Conservation (phyloP, 768 basidiomycete species). For the Cystoderma amianthinum region DNA sequence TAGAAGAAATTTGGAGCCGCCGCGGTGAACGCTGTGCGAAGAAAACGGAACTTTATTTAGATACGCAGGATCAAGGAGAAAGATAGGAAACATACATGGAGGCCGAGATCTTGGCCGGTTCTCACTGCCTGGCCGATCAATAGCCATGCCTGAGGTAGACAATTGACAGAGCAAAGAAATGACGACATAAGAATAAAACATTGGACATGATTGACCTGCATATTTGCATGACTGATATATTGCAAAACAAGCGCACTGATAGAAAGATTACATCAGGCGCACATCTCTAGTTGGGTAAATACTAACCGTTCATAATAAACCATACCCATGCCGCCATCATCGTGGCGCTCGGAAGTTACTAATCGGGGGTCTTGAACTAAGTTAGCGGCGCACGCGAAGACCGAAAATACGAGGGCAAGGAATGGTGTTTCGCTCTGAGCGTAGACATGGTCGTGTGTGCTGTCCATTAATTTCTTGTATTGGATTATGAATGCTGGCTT, state of each 20-base stretch:
- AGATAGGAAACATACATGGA: slow-evolving; percentile 60
- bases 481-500: slow-evolving; percentile 75
- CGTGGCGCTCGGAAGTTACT: slow-evolving; percentile 43
- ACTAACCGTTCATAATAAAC: slow-evolving; percentile 78
- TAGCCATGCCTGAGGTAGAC: slow-evolving; percentile 92
- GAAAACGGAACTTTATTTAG: neutral
- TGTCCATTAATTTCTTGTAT: slow-evolving; percentile 73
- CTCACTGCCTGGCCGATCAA: slow-evolving; percentile 87
- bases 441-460: slow-evolving; percentile 41
- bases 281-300: slow-evolving; percentile 6
- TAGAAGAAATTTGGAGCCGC: slow-evolving; percentile 56
- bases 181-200: slow-evolving; percentile 85
- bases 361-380: slow-evolving; percentile 72
- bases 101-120: slow-evolving; percentile 83
- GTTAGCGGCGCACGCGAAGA: slow-evolving; percentile 84
- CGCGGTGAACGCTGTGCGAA: slow-evolving; percentile 69
- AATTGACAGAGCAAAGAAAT: slow-evolving; percentile 89
- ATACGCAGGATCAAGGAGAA: slow-evolving; percentile 10
- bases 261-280: slow-evolving; percentile 8
- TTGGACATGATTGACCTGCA: slow-evolving; percentile 83
- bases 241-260: slow-evolving; percentile 80
- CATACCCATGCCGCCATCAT: slow-evolving; percentile 87
- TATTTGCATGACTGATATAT: slow-evolving; percentile 86
- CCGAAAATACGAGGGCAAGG: slow-evolving; percentile 76
- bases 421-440: slow-evolving; percentile 66